phyloP scores from a whole-genome alignment of 495 filamentous ascomycete species.

The Talaromyces thailandensis region DNA sequence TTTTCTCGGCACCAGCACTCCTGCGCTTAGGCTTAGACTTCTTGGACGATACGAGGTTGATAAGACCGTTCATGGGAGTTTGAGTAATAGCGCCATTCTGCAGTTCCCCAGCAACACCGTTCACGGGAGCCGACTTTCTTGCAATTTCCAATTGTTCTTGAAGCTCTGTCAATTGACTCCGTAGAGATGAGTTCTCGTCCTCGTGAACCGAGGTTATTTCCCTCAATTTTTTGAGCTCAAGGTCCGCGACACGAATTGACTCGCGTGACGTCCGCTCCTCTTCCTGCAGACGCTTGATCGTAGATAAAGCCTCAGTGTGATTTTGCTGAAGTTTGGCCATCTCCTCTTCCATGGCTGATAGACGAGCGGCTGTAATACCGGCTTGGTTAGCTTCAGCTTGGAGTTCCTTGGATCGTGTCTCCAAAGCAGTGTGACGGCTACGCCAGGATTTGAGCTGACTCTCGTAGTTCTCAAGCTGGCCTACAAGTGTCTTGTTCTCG shows the following conservation, averaged over 20 bases:
- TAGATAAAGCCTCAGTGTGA: constrained; percentile 77
- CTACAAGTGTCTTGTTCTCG: constrained; percentile 81
- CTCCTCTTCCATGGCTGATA: constrained; percentile 84
- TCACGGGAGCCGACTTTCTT: constrained; percentile 53
- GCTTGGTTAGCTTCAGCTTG: constrained; percentile 96
- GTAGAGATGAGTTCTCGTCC: constrained; percentile 71
- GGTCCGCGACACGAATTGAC: constrained; percentile 60
- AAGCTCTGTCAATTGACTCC: constrained; percentile 79
- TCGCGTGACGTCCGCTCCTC: constrained; percentile 79
- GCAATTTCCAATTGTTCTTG: constrained; percentile 89
- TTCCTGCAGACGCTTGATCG: constrained; percentile 87
- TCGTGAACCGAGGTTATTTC: constrained; percentile 62
- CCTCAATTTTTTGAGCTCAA: constrained; percentile 70
- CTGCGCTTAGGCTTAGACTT: constrained; percentile 95
- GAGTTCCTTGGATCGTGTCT: constrained; percentile 82
- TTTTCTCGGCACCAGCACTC: constrained; percentile 83
- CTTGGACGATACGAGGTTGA: constrained; percentile 95
- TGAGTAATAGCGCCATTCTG: constrained; percentile 53
- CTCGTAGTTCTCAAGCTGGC: constrained; percentile 93
- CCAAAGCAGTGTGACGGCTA: constrained; percentile 81
- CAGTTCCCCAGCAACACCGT: constrained; percentile 52
- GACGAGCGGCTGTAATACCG: constrained; percentile 81
- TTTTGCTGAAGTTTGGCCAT: constrained; percentile 84
- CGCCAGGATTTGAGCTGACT: constrained; percentile 92
- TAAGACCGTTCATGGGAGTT: constrained; percentile 62